These are phyloP conservation scores for Backusella parvicylindrica DNA, from an alignment of 192 early-diverging fungal species.

Conservation along the genomic window DNA sequence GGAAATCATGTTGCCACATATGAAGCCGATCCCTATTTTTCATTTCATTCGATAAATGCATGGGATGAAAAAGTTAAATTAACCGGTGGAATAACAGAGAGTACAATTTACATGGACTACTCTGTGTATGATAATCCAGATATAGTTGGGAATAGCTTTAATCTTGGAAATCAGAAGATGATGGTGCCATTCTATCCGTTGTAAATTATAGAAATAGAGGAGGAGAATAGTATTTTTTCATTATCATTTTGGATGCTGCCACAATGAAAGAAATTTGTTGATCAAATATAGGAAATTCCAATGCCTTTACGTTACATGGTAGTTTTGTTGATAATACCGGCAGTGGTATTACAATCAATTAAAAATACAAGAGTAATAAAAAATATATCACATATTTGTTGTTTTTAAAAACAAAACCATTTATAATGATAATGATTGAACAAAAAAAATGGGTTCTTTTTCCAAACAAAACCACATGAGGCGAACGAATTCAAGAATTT, in stretches of 20 bases:
- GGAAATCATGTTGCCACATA: constrained; percentile 41
- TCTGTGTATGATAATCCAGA: constrained; percentile 33
- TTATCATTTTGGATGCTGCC: constrained; percentile 24
- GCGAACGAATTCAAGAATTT: neutral
- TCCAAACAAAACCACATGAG: too few species aligned
- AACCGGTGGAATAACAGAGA: constrained; percentile 17
- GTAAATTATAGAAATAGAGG: constrained; percentile 15
- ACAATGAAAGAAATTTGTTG: constrained; percentile 28
- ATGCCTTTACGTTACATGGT: constrained; percentile 18
- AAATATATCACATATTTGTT: too few species aligned
- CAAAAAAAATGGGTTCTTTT: too few species aligned
- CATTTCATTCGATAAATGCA: constrained; percentile 45
- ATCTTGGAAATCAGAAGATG: constrained; percentile 27
- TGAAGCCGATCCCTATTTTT: constrained; percentile 35
- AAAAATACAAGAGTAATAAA: neutral
- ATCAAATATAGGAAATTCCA: constrained; percentile 4
- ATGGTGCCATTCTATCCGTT: constrained; percentile 28
- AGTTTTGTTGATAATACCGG: constrained; percentile 19
- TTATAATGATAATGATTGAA: too few species aligned
- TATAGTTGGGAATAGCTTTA: constrained; percentile 32
- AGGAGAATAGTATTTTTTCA: constrained; percentile 10
- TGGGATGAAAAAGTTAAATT: constrained; percentile 33
- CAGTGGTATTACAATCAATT: constrained; percentile 7
- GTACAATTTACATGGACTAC: constrained; percentile 24
- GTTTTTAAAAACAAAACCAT: too few species aligned